Evolutionary conservation across 2,329 filamentous ascomycete species (phyloP).

Genomic region (Byssothecium circinans): DNA sequence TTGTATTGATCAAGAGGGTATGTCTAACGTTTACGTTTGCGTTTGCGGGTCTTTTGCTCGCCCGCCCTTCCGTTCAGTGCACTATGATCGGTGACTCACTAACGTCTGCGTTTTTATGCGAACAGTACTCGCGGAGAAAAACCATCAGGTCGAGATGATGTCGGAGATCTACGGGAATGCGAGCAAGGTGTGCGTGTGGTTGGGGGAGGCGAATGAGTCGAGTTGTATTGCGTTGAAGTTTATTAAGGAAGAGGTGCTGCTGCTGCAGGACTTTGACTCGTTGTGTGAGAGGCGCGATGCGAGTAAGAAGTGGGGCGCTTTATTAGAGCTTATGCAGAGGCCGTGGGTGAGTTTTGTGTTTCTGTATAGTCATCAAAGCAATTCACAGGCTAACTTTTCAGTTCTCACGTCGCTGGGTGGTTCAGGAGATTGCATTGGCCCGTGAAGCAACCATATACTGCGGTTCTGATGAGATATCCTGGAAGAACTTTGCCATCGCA

Average conservation of each 20-base stretch:
- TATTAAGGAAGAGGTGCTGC: constrained; percentile 32
- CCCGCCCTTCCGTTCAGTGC: too few relatives aligned
- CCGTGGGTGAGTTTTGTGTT: too few relatives aligned
- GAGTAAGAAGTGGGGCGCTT: constrained; percentile 33
- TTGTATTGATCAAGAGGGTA: constrained; percentile 15
- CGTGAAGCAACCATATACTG: constrained; percentile 41
- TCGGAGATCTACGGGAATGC: constrained; percentile 17
- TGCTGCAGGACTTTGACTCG: constrained; percentile 38
- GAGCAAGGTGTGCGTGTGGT: constrained; percentile 18
- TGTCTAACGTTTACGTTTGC: not conserved
- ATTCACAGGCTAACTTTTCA: too few relatives aligned
- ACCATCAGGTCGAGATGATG: constrained; percentile 25
- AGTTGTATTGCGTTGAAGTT: constrained; percentile 36
- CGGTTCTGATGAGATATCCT: constrained; percentile 40
- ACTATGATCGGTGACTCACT: too few relatives aligned
- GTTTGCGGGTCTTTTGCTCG: too few relatives aligned
- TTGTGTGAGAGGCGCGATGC: constrained; percentile 20
- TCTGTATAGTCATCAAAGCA: too few relatives aligned
- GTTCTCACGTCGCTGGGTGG: constrained; percentile 47
- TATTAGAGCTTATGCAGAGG: constrained; percentile 43
- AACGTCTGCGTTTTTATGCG: too few relatives aligned
- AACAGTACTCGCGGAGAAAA: too few relatives aligned
- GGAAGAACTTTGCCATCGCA: constrained; percentile 44
- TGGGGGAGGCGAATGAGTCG: constrained; percentile 30
- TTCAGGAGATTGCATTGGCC: constrained; percentile 48